Evolutionary conservation across 129 eudicot genomes (phyloP), one percentile per base, ranked within the genome.

Genomic region (Arctium lappa): DNA sequence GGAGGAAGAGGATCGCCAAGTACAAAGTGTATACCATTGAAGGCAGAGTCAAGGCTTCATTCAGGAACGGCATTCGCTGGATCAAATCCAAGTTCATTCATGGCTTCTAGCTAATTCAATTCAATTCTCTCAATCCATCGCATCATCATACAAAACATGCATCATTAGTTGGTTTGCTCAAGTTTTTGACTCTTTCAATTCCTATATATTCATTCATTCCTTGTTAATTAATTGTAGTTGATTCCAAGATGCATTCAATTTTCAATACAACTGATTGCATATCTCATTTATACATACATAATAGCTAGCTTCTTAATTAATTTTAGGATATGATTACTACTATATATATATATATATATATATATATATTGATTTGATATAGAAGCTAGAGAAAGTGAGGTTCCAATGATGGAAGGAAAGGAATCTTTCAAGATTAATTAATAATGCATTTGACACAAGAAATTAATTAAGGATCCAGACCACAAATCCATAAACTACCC

Each of bases 41-140:
- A 90, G 95, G 98, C 2, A 86, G 90, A 48, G 89, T 94, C 44
- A 94, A 94, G 71, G 89, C 92, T 82, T 94, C 98, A 2, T 77
- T 94, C 6, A 89, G 80, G 48, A 94, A 80, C 34, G 97, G 97
- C 30, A 66, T 94, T 37, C 92, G 93, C 16, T 94, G 98, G 97
- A 77, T 94, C 85, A 94, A 90, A 79, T 81, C 89, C 38, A 92
- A 92, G 82, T 92, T 94, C 70, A 91, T 94, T 53, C 93, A 94
- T 89, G 97, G 92, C 15, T 91, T 80, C 38, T 90, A 65, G 50
- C 5, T 75, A 40, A 53, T 38, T 60, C 37, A 1, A 33, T 33
- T 33, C 36, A 22, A 22, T 22, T 22, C 27, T 22, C 27, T 22
- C n/a, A n/a, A n/a, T n/a, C 27, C 27, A 22, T 22, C 27, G 27